Evolutionary conservation across 805 yeast genomes (phyloP).

Genomic region (Wickerhamiella bombiphila): DNA sequence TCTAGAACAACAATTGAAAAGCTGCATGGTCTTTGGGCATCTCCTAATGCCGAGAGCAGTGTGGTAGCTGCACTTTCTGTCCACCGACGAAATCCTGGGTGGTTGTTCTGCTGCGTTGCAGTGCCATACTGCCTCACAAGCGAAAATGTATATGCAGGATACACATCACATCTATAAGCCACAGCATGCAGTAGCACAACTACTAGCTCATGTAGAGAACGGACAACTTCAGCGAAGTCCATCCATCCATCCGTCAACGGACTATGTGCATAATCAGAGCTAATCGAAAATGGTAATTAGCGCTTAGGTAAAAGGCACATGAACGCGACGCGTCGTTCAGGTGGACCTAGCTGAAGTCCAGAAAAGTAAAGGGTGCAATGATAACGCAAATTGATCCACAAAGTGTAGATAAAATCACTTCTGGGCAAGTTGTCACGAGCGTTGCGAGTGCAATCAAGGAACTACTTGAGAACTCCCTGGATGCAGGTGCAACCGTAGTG

Average conservation of each 20-base stretch:
- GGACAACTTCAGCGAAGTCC: slow-evolving; percentile 16
- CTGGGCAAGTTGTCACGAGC: slow-evolving; percentile 86
- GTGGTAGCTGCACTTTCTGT: slow-evolving; percentile 27
- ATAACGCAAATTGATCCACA: slow-evolving; percentile 29
- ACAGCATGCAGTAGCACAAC: slow-evolving; percentile 40
- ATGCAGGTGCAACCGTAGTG: slow-evolving; percentile 55
- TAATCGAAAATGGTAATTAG: no score
- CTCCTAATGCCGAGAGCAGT: slow-evolving; percentile 12
- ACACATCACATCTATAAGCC: slow-evolving; percentile 37
- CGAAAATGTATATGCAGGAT: slow-evolving; percentile 38
- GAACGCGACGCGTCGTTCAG: no score
- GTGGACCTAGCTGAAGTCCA: no score
- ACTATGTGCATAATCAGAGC: no score
- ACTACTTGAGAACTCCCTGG: slow-evolving; percentile 72
- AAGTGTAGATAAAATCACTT: slow-evolving; percentile 66
- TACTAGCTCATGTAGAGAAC: slow-evolving; percentile 33
- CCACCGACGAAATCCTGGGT: slow-evolving; percentile 35
- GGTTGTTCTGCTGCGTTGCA: slow-evolving; percentile 31
- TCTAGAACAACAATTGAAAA: slow-evolving; percentile 28
- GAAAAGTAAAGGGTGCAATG: no score
- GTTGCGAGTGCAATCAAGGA: slow-evolving; percentile 70
- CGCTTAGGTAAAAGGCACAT: no score
- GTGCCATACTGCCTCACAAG: slow-evolving; percentile 30
- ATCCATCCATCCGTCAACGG: slow-evolving; percentile 2
- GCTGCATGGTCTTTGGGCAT: slow-evolving; percentile 2